Evolutionary conservation across 2,329 filamentous ascomycete species (phyloP), one percentile per base, ranked within the genome.

Genomic region (Metarhizium rileyi): DNA sequence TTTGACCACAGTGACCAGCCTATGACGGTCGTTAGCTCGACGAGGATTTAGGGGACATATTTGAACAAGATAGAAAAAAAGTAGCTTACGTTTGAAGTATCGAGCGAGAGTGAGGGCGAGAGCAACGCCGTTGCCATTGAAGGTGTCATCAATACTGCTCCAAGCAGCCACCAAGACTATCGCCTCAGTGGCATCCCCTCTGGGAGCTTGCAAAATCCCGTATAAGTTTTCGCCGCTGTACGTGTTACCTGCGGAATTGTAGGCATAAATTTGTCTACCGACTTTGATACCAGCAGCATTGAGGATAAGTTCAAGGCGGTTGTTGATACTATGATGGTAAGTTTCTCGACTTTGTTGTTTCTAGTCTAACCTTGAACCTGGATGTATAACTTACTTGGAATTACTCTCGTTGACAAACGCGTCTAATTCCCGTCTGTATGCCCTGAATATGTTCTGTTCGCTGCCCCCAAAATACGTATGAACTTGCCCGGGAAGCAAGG

Each of bases 1-100:
- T 98, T 98, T 52, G 90, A 96, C 93, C 93, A 98, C 26, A 98
- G 76, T 48, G 90, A 96, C 93, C 93, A 98, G 58, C 86, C 80
- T 83, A 33, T 25, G 9, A 7, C 3, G 7, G 8, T 35, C 48
- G 48, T 64, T 30, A 66, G 57, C 52, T 36, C 22, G n/a, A 7
- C 4, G 12, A 25, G 8, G n/a, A 42, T 20, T 18, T 22, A 42
- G 3, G 22, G 28, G n/a, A n/a, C n/a, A n/a, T 41, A 9, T 12
- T 36, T 44, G 30, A 25, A 2, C 4, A 18, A n/a, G 12, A 22
- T 43, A 16, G 9, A 30, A 8, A 33, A 9, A 2, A 26, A 28
- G 20, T 42, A 44, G 56, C 73, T 28, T 61, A 81, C 87, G 81
- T 68, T 94, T 95, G 71, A 98, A 97, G 69, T 98, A 98, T 56